Evolutionary conservation across 2,329 filamentous ascomycete species (phyloP), one percentile per base, ranked within the genome.

Genomic region (Paraphoma sp.): DNA sequence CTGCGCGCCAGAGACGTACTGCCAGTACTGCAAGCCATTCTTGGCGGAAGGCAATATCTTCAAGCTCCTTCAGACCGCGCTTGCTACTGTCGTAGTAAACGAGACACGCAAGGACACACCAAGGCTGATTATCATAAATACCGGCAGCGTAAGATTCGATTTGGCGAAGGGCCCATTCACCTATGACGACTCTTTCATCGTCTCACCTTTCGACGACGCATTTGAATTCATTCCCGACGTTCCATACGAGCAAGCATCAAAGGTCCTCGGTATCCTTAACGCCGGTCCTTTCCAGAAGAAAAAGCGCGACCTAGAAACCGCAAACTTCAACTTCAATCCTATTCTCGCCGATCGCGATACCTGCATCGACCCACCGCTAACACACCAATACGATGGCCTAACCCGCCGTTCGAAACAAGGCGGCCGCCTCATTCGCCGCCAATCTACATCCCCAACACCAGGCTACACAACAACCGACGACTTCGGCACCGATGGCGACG

Each of bases 101-200:
- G 64, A 81, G 42, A 78, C 79, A 14, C 80, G 84, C n/a, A 75
- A 78, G 40, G 75, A 81, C 52, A 80, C 75, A 28, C 76, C 86
- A 1, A 81, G 86, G 30, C 76, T 88, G 44, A 82, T 88, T 56
- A 80, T 88, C 58, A 80, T 82, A 57, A 89, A 89, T 72, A 87
- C 85, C 0, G 86, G 86, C 28, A 80, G 79, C 31, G 80, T 89
- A 23, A 83, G 86, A 2, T 89, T 88, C 64, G 86, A 89, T 62
- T 73, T 89, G 11, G 80, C 84, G 57, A 81, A 88, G 71, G 87
- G 87, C 0, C 84, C 85, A 0, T 89, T 89, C 67, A 88, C 86
- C 0, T 81, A 78, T 53, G 79, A 81, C 47, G 79, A 81, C 59
- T 76, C 74, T 10, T 86, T 83, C 70, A 86, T 86, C 60, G 82